phyloP scores from a whole-genome alignment of 2,329 filamentous ascomycete genomes.

The Microcyclosporella mali region DNA sequence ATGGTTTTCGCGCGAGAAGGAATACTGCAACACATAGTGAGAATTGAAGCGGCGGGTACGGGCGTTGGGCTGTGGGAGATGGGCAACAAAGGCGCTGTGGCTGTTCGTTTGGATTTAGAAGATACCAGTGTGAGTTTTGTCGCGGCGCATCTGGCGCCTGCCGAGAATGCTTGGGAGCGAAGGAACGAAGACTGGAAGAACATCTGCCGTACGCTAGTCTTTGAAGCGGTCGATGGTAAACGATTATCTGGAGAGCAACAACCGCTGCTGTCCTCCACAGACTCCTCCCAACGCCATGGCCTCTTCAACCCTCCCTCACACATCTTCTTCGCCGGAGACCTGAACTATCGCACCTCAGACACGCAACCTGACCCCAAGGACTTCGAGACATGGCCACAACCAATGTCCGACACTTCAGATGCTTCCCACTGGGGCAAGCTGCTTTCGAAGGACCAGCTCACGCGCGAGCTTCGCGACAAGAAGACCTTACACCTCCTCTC shows the following conservation, averaged over 20 bases:
- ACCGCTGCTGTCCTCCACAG: conserved; percentile 9
- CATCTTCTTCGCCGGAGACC: conserved; percentile 81
- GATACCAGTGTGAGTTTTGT: conserved; percentile 68
- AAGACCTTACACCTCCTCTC: conserved; percentile 70
- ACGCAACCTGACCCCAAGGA: conserved; percentile 55
- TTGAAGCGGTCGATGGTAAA: conserved; percentile 36
- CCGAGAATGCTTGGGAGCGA: conserved; percentile 68
- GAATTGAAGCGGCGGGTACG: conserved; percentile 70
- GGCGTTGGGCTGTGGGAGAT: conserved; percentile 81
- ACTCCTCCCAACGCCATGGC: conserved; percentile 12
- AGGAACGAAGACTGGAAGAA: conserved; percentile 85
- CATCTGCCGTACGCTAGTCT: conserved; percentile 74
- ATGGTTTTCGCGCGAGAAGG: conserved; percentile 71
- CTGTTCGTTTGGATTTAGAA: conserved; percentile 61
- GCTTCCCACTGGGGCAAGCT: conserved; percentile 62
- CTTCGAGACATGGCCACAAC: conserved; percentile 55
- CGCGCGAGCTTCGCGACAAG: conserved; percentile 60
- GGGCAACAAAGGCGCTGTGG: conserved; percentile 94
- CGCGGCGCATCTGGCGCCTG: conserved; percentile 79
- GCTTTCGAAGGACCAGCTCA: conserved; percentile 72
- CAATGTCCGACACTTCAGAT: conserved; percentile 43
- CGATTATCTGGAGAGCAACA: conserved; percentile 10
- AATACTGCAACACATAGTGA: conserved; percentile 51
- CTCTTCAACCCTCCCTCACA: conserved; percentile 72
- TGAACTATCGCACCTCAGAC: conserved; percentile 86